Evolutionary conservation across 1,284 basidiomycete genomes (phyloP).

Genomic region (Ceratobasidium sp.): DNA sequence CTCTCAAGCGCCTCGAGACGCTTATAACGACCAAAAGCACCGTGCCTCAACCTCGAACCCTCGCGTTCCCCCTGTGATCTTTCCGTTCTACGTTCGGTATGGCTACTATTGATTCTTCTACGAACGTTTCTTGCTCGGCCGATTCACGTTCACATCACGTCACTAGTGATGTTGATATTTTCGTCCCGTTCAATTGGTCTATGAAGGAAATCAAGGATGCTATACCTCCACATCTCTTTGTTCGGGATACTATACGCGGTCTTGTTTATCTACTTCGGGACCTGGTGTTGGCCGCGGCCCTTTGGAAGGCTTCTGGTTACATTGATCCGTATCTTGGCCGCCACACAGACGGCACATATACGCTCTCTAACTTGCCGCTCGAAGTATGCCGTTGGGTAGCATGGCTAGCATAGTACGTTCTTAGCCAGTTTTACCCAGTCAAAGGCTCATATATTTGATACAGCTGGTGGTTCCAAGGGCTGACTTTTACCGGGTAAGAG

Average conservation of each 20-base stretch:
- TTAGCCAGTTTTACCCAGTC: background rate
- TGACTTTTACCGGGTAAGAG: constrained; percentile 52
- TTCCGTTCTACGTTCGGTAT: background rate
- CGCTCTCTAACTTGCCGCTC: constrained; percentile 47
- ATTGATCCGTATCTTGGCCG: constrained; percentile 60
- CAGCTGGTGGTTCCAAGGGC: constrained; percentile 69
- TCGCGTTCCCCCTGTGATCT: background rate
- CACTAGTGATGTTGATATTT: background rate
- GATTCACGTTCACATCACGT: background rate
- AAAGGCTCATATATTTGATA: background rate
- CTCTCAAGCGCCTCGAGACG: background rate
- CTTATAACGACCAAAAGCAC: background rate
- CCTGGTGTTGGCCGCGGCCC: constrained; percentile 55
- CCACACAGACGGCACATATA: constrained; percentile 44
- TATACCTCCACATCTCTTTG: constrained; percentile 60
- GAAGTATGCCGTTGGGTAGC: constrained; percentile 54
- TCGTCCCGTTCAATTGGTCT: constrained; percentile 45
- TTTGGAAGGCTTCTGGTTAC: constrained; percentile 56
- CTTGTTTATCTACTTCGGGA: constrained; percentile 58
- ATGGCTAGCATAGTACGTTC: constrained; percentile 49
- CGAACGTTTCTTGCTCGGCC: background rate
- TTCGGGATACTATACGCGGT: constrained; percentile 52
- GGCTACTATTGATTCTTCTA: background rate
- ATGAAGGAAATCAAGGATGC: constrained; percentile 62
- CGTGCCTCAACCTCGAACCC: background rate